Evolutionary conservation across 257 asterid genomes (phyloP).

Genomic region (Nicotiana knightiana): DNA sequence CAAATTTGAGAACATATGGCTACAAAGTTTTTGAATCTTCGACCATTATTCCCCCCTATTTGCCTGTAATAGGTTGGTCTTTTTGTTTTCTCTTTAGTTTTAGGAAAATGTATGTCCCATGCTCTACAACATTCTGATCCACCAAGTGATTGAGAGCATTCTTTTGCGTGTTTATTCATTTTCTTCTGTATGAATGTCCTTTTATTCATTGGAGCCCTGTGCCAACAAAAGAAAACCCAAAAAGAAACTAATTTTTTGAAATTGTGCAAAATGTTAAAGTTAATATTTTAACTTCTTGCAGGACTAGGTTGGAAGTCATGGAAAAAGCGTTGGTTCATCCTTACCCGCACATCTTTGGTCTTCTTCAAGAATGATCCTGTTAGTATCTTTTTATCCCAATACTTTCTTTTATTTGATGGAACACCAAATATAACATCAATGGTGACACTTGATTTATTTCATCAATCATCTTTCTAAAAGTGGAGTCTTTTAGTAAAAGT

Average conservation of each 20-base stretch:
- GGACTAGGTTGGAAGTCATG: conserved; percentile 97
- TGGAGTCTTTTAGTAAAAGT: background rate
- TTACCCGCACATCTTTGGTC: conserved; percentile 93
- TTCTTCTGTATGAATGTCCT: background rate
- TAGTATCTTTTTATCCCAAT: conserved; percentile 27
- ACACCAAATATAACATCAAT: background rate
- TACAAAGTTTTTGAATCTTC: background rate
- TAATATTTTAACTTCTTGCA: conserved; percentile 21
- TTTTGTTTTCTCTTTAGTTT: background rate
- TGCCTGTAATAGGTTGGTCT: background rate
- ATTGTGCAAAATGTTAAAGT: background rate
- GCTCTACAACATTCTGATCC: background rate
- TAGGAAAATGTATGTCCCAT: background rate
- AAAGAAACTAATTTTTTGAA: background rate
- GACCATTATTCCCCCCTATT: background rate
- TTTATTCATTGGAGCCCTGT: background rate
- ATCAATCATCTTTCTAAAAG: background rate
- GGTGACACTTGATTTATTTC: background rate
- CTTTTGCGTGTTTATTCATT: background rate
- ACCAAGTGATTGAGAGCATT: background rate
- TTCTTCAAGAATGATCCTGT: conserved; percentile 95
- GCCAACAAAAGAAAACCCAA: background rate
- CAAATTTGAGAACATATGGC: no score
- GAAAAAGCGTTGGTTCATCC: conserved; percentile 97
- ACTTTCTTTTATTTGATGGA: background rate